Conservation (phyloP, 805 yeast species). For the Pichia thaimueangensis region DNA sequence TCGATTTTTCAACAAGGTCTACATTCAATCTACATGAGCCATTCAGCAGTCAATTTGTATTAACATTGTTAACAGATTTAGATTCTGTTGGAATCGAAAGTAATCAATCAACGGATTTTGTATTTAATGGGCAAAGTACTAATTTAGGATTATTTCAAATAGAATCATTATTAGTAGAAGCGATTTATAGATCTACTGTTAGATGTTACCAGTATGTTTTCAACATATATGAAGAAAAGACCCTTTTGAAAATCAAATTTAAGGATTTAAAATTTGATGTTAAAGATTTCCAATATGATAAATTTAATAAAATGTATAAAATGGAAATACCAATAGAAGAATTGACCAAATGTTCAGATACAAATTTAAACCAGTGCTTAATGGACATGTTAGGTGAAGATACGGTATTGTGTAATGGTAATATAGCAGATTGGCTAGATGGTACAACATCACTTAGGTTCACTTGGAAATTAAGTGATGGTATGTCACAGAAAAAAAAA, state of each 20-base stretch:
- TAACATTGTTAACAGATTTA: background rate
- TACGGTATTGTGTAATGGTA: slow-evolving; percentile 1
- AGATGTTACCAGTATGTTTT: background rate
- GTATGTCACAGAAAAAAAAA: background rate
- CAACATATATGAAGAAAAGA: background rate
- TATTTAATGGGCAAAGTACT: slow-evolving; percentile 9
- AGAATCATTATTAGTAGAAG: background rate
- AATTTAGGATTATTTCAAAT: slow-evolving; percentile 4
- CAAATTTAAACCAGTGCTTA: background rate
- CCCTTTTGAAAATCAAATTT: background rate
- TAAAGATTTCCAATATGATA: slow-evolving; percentile 3
- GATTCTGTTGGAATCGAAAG: background rate
- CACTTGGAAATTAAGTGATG: slow-evolving; percentile 1
- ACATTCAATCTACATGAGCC: background rate
- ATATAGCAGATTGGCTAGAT: background rate
- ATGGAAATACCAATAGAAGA: background rate
- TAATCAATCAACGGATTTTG: slow-evolving; percentile 7
- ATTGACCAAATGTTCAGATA: background rate
- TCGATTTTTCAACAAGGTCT: background rate
- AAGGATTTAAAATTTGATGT: slow-evolving; percentile 1
- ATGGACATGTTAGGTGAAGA: background rate
- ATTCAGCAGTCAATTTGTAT: background rate
- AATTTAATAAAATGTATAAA: background rate
- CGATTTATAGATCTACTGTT: background rate
- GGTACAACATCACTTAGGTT: background rate